Conservation (phyloP, 2,329 filamentous ascomycete species). For the Penicillium fuscoglaucum region DNA sequence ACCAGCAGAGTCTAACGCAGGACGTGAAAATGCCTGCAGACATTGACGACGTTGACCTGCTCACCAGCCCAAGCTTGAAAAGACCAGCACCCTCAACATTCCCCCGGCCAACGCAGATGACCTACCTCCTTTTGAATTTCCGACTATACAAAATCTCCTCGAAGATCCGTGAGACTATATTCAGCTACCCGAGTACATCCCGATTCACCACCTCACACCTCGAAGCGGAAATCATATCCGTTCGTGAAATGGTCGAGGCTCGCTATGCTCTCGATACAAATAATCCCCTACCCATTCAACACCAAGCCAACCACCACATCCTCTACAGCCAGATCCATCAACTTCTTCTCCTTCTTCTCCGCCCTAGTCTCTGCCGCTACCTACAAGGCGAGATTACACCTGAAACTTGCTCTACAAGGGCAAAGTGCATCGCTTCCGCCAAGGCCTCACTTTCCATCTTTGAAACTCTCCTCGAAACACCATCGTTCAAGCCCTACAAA, state of each 20-base stretch:
- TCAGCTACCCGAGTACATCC: constrained; percentile 28
- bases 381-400: constrained; percentile 34
- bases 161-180: constrained; percentile 39
- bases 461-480: constrained; percentile 31
- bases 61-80: constrained; percentile 23
- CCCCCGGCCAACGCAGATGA: constrained; percentile 42
- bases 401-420: constrained; percentile 31
- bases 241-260: constrained; percentile 34
- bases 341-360: constrained; percentile 40
- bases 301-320: constrained; percentile 44
- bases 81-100: constrained; percentile 19
- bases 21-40: constrained; percentile 38
- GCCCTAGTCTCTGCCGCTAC: constrained; percentile 37
- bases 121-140: constrained; percentile 42
- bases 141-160: constrained; percentile 39
- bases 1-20: constrained; percentile 29
- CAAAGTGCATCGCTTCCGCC: constrained; percentile 37
- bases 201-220: constrained; percentile 25
- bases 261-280: constrained; percentile 31
- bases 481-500: constrained; percentile 38
- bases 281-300: constrained; percentile 33
- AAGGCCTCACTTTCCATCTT: constrained; percentile 38
- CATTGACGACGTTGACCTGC: constrained; percentile 39
- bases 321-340: constrained; percentile 44
- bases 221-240: constrained; percentile 32